Percentiles rank a stretch among this genome's conserved stretches.
Conservation (phyloP, 1,284 basidiomycete genomes). For the Ganoderma boninense region DNA sequence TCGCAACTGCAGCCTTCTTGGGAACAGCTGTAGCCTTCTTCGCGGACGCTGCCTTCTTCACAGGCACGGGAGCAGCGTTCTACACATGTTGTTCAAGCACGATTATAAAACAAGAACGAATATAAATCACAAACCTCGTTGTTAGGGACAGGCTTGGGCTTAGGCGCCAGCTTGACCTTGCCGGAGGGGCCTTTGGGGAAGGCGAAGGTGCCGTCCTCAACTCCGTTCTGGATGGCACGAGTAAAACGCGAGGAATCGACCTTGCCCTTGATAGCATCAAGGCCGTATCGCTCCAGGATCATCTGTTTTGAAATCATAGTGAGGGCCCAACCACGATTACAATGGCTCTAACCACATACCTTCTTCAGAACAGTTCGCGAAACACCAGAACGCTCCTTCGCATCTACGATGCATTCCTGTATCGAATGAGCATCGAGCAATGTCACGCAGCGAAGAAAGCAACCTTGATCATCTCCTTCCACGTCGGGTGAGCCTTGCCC, state of each 20-base stretch:
- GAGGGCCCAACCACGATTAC: constrained; percentile 5
- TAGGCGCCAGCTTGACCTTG: constrained; percentile 57
- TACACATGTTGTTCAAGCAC: neutral
- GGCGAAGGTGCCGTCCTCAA: constrained; percentile 80
- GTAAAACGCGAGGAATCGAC: constrained; percentile 67
- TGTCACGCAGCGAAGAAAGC: neutral
- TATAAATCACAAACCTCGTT: constrained; percentile 61
- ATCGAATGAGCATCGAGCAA: constrained; percentile 19
- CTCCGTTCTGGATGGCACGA: constrained; percentile 83
- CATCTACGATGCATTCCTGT: constrained; percentile 83
- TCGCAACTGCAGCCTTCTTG: constrained; percentile 38
- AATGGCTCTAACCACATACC: constrained; percentile 41
- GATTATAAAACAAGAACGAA: neutral
- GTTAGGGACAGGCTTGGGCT: constrained; percentile 54
- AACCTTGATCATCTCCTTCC: constrained; percentile 83
- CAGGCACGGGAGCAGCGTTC: constrained; percentile 23
- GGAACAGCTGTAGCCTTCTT: constrained; percentile 29
- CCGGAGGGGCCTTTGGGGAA: constrained; percentile 82
- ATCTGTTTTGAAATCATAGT: constrained; percentile 52
- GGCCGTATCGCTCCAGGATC: constrained; percentile 80
- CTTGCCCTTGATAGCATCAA: constrained; percentile 70
- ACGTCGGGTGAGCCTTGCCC: constrained; percentile 62
- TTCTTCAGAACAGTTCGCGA: constrained; percentile 94
- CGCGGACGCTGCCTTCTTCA: constrained; percentile 32
- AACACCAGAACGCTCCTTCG: constrained; percentile 83